Conservation (phyloP, 495 filamentous ascomycete genomes). For the Penicillium dipodomyicola region DNA sequence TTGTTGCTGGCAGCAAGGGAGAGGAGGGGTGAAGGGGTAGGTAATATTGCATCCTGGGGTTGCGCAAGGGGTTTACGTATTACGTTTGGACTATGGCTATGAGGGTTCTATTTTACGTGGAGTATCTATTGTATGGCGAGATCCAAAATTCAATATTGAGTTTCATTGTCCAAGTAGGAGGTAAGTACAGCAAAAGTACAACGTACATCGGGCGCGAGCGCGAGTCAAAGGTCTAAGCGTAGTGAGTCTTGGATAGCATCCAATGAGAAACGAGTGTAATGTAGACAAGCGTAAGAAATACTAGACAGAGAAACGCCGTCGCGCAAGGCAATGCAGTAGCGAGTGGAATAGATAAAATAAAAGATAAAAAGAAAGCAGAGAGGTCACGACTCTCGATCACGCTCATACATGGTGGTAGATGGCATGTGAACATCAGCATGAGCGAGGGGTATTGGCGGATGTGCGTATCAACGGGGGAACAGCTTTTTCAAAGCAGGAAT, state of each 20-base stretch:
- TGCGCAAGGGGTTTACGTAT: too few relatives aligned
- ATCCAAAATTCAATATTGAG: not conserved
- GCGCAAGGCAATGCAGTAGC: constrained; percentile 16
- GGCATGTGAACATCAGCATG: not conserved
- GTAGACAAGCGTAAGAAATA: not conserved
- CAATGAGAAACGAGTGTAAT: not conserved
- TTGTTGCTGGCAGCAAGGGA: too few relatives aligned
- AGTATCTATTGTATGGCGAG: not conserved
- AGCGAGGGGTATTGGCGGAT: constrained; percentile 25
- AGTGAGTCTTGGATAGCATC: not conserved
- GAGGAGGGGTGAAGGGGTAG: not conserved
- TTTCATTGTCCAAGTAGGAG: constrained; percentile 3
- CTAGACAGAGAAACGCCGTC: constrained; percentile 16
- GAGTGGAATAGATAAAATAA: constrained; percentile 11
- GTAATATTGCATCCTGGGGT: not conserved
- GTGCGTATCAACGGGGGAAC: constrained; percentile 23
- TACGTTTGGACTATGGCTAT: not conserved
- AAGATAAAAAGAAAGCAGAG: not conserved
- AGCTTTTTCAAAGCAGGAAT: constrained; percentile 22
- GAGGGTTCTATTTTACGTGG: not conserved
- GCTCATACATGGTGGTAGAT: not conserved
- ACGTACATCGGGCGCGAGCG: not conserved
- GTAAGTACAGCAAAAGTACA: constrained; percentile 2
- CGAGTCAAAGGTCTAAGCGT: not conserved
- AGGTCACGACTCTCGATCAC: constrained; percentile 4